Conservation (phyloP, 176 grass and related monocot species). For the Eleusine indica region DNA sequence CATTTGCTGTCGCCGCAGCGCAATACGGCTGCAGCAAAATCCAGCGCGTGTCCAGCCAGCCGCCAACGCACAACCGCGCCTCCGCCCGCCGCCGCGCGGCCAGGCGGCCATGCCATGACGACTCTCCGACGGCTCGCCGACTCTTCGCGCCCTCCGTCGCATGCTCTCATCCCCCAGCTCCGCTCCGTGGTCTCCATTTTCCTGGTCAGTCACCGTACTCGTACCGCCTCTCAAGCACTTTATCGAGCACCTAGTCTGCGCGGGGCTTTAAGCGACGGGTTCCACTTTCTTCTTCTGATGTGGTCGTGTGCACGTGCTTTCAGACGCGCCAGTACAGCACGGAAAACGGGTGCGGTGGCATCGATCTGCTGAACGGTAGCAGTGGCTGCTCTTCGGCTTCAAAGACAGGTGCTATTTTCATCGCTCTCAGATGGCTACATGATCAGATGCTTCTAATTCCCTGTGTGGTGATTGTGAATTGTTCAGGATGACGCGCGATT, state of each 20-base stretch:
- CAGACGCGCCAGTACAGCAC: constrained; percentile 53
- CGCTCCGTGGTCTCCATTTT: constrained; percentile 32
- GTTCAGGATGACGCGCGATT: background rate
- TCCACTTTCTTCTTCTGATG: background rate
- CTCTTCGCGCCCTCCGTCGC: constrained; percentile 23
- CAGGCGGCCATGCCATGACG: constrained; percentile 41
- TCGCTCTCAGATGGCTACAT: background rate
- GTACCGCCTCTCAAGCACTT: constrained; percentile 30
- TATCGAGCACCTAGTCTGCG: constrained; percentile 53
- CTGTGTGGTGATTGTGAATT: background rate
- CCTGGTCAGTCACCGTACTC: constrained; percentile 48
- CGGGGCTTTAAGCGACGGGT: background rate
- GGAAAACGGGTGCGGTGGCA: constrained; percentile 1
- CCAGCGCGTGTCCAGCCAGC: background rate
- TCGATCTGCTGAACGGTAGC: background rate
- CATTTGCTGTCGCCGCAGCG: no score
- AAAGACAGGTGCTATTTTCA: constrained; percentile 50
- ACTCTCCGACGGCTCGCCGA: constrained; percentile 42
- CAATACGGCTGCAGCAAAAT: background rate
- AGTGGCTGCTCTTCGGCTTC: constrained; percentile 19
- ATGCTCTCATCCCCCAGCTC: constrained; percentile 42
- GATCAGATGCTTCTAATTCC: constrained; percentile 13
- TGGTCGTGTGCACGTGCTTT: background rate
- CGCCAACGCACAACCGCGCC: background rate
- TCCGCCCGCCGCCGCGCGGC: background rate